Evolutionary conservation across 192 early-diverging fungal species (phyloP).

Genomic region (Linnemannia exigua): DNA sequence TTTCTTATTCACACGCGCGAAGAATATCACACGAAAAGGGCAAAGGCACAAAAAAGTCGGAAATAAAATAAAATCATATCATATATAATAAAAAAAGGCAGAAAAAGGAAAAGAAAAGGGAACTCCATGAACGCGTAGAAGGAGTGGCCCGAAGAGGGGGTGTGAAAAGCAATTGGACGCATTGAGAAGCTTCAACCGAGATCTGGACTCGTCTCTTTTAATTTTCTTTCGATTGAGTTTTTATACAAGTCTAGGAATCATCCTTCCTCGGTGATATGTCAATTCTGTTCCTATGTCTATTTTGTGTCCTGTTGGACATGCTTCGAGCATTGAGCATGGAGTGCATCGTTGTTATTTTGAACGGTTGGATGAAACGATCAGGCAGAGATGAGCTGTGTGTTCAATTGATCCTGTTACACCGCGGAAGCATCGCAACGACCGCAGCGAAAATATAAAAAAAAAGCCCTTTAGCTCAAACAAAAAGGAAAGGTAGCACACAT

Average conservation of each 20-base stretch:
- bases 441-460: background rate
- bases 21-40: background rate
- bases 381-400: background rate
- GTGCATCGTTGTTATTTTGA: background rate
- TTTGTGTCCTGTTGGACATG: background rate
- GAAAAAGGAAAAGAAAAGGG: background rate
- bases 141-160: background rate
- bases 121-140: background rate
- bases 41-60: no score
- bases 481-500: no score
- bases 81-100: background rate
- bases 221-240: background rate
- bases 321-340: background rate
- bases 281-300: background rate
- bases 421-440: background rate
- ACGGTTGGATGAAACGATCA: background rate
- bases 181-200: no score
- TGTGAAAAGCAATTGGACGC: background rate
- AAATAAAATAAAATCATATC: background rate
- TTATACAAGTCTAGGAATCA: background rate
- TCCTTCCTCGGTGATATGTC: background rate
- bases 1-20: background rate
- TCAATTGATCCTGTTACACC: background rate
- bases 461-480: background rate
- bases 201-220: background rate